Evolutionary conservation across 179 eudicot genomes (phyloP), one percentile per base, ranked within the genome.

Genomic region (Spergularia azorica): DNA sequence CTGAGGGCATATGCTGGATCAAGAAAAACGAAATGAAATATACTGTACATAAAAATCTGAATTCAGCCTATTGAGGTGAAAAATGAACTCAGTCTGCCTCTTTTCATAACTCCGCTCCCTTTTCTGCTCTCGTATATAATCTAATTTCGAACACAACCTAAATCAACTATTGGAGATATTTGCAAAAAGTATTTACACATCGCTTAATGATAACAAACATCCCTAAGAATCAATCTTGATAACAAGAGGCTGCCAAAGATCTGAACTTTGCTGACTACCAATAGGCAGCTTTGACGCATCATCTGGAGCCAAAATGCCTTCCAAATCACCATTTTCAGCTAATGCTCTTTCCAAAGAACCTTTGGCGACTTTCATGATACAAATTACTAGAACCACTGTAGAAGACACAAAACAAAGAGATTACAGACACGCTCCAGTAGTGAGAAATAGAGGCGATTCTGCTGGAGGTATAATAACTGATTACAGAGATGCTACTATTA

Each of bases 351-450:
- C 95, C 71, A 95, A 79, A 64, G 97, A 97, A 59, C 80, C 74
- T 83, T 91, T 95, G n/a, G 98, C 98, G 73, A 95, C 94, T 87
- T 77, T 92, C 3, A 88, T 92, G 41, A 95, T 88, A 64, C 88
- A 88, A 76, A 91, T 67, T 77, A 92, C 84, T 10, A 94, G 68
- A 63, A 86, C 54, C 83, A 87, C 96, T 94, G 92, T 79, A 84
- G 6, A 70, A 70, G 63, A 70, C 32, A 65, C 38, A 85, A 78
- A 71, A 56, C 11, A 38, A 79, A 83, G 62, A 92, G 85, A 78
- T 75, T 81, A 21, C 52, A 1, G 12, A 61, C 18, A 71, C 12
- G 20, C 70, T 71, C 51, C 36, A 52, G 21, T 9, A 50, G 11
- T 0, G 36, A 67, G 55, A 18, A 54, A 26, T 13, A 20, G 39